A percentile compares a stretch with the other conserved stretches of the same genome.
Conservation (phyloP, 345 rosid species). For the Brassica napus region DNA sequence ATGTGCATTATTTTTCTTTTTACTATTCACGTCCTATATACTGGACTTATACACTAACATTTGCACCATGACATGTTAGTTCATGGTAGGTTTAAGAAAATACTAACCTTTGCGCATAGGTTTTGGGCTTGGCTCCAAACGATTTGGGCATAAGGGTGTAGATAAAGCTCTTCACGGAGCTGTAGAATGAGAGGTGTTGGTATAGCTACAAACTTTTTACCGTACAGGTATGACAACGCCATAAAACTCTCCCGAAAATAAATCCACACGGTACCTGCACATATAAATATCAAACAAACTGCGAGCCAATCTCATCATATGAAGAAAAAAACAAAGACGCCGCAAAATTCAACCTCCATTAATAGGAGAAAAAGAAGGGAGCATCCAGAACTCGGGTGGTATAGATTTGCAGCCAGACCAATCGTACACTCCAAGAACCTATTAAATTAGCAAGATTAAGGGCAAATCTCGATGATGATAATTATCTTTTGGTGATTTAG, state of each 20-base stretch:
- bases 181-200: background rate
- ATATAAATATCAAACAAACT: background rate
- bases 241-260: background rate
- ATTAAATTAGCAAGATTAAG: background rate
- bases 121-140: background rate
- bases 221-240: background rate
- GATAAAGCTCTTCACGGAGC: background rate
- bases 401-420: background rate
- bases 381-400: constrained; percentile 2
- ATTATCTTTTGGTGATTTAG: background rate
- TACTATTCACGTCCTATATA: background rate
- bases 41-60: background rate
- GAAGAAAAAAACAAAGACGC: background rate
- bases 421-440: background rate
- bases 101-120: background rate
- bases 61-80: background rate
- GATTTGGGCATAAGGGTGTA: background rate
- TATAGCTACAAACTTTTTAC: background rate
- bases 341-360: background rate
- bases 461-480: background rate
- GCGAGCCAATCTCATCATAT: background rate
- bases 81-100: background rate
- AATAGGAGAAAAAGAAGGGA: background rate
- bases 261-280: background rate
- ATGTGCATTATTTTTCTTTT: background rate